These are phyloP conservation scores for Paracamarosporium sp. DNA, from an alignment of 2,329 filamentous ascomycete genomes.

Conservation along the genomic window DNA sequence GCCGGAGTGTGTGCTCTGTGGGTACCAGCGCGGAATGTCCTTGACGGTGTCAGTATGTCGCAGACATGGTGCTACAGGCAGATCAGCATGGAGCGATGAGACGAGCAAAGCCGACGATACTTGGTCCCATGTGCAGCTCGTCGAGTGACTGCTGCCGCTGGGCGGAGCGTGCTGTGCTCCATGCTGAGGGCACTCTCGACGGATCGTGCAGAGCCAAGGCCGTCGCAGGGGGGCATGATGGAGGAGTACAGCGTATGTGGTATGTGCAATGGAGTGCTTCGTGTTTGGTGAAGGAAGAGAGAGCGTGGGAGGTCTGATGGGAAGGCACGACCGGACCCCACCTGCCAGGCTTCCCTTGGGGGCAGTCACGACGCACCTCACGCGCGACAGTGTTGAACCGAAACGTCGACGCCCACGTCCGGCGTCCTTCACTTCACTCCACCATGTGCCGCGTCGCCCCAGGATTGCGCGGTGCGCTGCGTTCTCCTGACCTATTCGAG, in stretches of 20 bases:
- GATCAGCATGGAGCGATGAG: not conserved
- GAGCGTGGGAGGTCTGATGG: not conserved
- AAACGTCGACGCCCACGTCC: not conserved
- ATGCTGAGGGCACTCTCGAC: too few relatives aligned
- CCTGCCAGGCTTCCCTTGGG: not conserved
- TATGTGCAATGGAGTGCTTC: too few relatives aligned
- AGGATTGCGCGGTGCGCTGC: not conserved
- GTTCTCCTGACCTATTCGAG: slow-evolving; percentile 1
- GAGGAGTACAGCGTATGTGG: not conserved
- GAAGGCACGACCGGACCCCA: slow-evolving; percentile 4
- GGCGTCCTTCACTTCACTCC: not conserved
- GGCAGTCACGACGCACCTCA: not conserved
- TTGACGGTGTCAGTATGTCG: not conserved
- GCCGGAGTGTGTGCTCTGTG: not conserved
- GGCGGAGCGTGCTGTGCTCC: not conserved
- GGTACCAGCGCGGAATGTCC: not conserved
- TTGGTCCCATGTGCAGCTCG: not conserved
- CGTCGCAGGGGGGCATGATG: too few relatives aligned
- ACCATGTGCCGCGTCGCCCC: not conserved
- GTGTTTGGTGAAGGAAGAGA: not conserved
- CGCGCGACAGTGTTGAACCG: not conserved
- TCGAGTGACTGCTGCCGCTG: not conserved
- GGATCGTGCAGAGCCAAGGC: not conserved
- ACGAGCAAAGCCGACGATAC: not conserved
- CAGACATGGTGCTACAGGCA: not conserved